A percentile compares a stretch with the other conserved stretches of the same genome.
phyloP scores from a whole-genome alignment of 306 rosid genomes.

The Mimosa pudica region DNA sequence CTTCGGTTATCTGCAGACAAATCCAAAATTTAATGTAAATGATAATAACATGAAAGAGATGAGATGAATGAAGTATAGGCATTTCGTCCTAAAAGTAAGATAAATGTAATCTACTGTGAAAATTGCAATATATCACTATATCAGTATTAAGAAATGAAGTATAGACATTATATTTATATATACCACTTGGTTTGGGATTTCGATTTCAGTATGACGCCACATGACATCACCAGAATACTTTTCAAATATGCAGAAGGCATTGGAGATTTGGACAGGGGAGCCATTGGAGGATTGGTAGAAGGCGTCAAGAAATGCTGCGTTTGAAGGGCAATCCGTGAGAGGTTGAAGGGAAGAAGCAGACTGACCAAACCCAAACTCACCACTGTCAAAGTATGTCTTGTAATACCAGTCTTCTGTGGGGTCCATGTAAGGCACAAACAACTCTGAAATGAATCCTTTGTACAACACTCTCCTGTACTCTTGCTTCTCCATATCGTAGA shows the following conservation, averaged over 20 bases:
- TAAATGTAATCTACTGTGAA: no score
- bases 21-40: neutral
- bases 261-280: neutral
- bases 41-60: neutral
- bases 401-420: conserved; percentile 43
- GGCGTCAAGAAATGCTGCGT: conserved; percentile 30
- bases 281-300: neutral
- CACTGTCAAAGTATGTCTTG: conserved; percentile 47
- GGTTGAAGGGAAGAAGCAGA: conserved; percentile 40
- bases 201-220: conserved; percentile 48
- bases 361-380: conserved; percentile 40
- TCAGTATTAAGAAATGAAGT: no score
- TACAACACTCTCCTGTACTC: conserved; percentile 35
- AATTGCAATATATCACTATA: no score
- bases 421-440: conserved; percentile 46
- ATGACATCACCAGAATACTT: conserved; percentile 29
- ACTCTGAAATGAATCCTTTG: conserved; percentile 41
- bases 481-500: conserved; percentile 37
- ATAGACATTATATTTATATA: no score
- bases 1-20: conserved; percentile 21
- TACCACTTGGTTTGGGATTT: conserved; percentile 8
- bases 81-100: no score
- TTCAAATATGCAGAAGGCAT: conserved; percentile 49
- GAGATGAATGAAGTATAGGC: neutral
- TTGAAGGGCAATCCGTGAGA: conserved; percentile 39